Base-by-base conservation (phyloP, 2,329 filamentous ascomycete genomes). In the Talaromyces piceae region DNA sequence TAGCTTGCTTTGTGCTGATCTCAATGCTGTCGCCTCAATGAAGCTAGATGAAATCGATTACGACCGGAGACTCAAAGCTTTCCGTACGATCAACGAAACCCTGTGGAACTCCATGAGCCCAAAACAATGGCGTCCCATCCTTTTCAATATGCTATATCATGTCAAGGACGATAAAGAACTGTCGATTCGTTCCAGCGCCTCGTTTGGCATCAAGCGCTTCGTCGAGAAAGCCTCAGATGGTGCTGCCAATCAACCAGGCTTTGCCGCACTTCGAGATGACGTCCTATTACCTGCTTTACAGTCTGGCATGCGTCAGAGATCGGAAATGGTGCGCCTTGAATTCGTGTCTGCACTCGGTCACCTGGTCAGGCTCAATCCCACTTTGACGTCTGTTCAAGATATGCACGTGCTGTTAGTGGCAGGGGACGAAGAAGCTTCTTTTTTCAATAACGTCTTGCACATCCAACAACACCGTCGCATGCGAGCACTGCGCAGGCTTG, bases 391-490 rank as follows among this genome's bases (percentile, higher is more conserved):
- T 2, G 78, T 97, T 33, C 77, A 79, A 26, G 90, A 95, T 64
- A 79, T 98, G 71, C 73, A 80, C 53, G 76, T 77, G 4, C 77
- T 98, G 9, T 77, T 93, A 33, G 78, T 80, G 7, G 78, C 75
- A 12, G 78, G 86, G 48, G 88, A 94, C 54, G 87, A 91, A 44
- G 87, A 88, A 61, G 81, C 83, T 9, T 87, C 88, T 1, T 96
- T 98, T 73, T 98, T 97, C 74, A 87, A 81, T 67, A 95, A 97
- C 60, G 83, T 97, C 41, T 74, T 97, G 30, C 91, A 93, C 62
- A 91, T 95, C 45, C 90, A 95, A 47, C 84, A 90, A 30, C 84
- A 93, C 54, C 84, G 88, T 57, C 87, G 95, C 61, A 77, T 94
- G 49, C 86, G 91, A 59, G 91, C 93, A 2, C 74, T 98, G 31